Evolutionary conservation across 106 monocot species (phyloP).

Genomic region (Allium fistulosum): DNA sequence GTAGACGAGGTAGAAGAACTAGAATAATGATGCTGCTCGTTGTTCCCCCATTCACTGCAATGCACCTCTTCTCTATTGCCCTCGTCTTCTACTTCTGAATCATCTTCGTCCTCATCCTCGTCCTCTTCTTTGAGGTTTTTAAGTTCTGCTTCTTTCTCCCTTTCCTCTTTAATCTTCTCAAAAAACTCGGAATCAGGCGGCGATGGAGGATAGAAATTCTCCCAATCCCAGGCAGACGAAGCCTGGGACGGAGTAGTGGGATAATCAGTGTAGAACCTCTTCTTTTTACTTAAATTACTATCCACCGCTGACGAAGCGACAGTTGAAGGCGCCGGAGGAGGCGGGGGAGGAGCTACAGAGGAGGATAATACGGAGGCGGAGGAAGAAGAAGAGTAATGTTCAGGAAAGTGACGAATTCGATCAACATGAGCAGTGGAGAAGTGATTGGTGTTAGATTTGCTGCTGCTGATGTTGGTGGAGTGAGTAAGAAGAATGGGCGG

Average conservation of each 20-base stretch:
- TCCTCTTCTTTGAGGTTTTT: slow-evolving; percentile 2
- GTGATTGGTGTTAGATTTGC: slow-evolving; percentile 17
- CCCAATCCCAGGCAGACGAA: slow-evolving; percentile 96
- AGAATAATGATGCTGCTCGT: slow-evolving; percentile 21
- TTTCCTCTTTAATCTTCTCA: slow-evolving; percentile 36
- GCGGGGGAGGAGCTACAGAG: slow-evolving; percentile 3
- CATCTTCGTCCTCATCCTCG: slow-evolving; percentile 5
- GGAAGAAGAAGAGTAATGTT: slow-evolving; percentile 23
- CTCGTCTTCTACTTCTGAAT: slow-evolving; percentile 4
- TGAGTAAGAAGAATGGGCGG: slow-evolving; percentile 53
- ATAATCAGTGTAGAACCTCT: not conserved
- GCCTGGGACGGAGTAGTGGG: slow-evolving; percentile 64
- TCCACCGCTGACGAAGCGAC: not conserved
- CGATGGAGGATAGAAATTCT: slow-evolving; percentile 87
- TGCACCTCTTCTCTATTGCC: slow-evolving; percentile 12
- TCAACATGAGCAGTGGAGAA: slow-evolving; percentile 15
- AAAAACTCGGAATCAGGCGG: slow-evolving; percentile 91
- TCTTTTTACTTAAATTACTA: not conserved
- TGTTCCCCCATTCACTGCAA: slow-evolving; percentile 26
- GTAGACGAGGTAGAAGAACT: slow-evolving; percentile 39
- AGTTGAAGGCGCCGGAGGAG: slow-evolving; percentile 12
- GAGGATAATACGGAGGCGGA: slow-evolving; percentile 3
- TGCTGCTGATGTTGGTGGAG: slow-evolving; percentile 9
- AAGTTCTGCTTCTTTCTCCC: slow-evolving; percentile 8
- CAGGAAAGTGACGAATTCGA: slow-evolving; percentile 20